phyloP scores from a whole-genome alignment of 805 yeast genomes.

The Ogataea saltuana region DNA sequence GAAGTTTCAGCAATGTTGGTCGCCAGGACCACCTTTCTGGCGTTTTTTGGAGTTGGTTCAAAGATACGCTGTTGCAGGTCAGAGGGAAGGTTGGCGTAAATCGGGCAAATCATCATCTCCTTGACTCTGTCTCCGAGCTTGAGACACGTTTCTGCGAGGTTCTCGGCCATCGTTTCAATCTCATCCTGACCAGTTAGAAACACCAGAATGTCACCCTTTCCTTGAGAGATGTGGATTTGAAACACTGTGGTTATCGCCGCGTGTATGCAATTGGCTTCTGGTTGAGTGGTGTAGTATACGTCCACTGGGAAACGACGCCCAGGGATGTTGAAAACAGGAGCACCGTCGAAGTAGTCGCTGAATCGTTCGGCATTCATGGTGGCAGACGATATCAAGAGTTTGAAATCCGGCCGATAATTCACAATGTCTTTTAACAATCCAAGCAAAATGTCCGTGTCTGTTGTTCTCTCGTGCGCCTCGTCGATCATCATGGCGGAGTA shows the following conservation, averaged over 20 bases:
- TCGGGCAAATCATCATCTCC: slow-evolving; percentile 75
- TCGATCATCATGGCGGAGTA: slow-evolving; percentile 90
- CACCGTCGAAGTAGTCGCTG: slow-evolving; percentile 74
- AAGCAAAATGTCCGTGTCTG: slow-evolving; percentile 82
- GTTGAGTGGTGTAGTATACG: slow-evolving; percentile 76
- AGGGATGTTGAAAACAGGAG: slow-evolving; percentile 87
- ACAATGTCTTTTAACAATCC: slow-evolving; percentile 77
- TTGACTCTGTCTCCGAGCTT: slow-evolving; percentile 61
- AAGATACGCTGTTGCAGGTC: slow-evolving; percentile 81
- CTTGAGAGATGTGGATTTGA: slow-evolving; percentile 75
- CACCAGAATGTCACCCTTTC: slow-evolving; percentile 83
- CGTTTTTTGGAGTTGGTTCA: slow-evolving; percentile 77
- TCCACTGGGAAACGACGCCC: slow-evolving; percentile 95
- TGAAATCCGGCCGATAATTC: slow-evolving; percentile 64
- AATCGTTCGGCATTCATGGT: slow-evolving; percentile 90
- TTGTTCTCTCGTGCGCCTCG: slow-evolving; percentile 95
- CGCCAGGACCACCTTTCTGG: slow-evolving; percentile 87
- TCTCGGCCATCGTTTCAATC: slow-evolving; percentile 79
- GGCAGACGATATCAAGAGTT: slow-evolving; percentile 85
- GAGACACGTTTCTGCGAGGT: slow-evolving; percentile 60
- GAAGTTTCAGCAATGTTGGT: slow-evolving; percentile 98
- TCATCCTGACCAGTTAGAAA: slow-evolving; percentile 97
- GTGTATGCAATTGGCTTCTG: slow-evolving; percentile 87
- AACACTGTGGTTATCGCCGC: slow-evolving; percentile 87
- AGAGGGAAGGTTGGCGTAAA: slow-evolving; percentile 87